A percentile compares a stretch with the other conserved stretches of the same genome.
These are phyloP conservation scores for Geotrichum histeridarum DNA, from an alignment of 1,139 yeast species.

Conservation along the genomic window DNA sequence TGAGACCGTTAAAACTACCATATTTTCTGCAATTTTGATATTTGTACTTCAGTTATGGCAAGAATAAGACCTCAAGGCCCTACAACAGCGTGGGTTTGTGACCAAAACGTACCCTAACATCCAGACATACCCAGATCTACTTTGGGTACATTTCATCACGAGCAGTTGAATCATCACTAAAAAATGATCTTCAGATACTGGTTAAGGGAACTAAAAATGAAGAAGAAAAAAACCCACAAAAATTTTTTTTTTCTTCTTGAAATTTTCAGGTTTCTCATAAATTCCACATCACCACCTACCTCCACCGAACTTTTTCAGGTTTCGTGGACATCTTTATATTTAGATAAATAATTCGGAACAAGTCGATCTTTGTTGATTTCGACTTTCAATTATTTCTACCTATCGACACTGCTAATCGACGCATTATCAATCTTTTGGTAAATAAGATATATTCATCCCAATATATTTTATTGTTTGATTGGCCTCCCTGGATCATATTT, in stretches of 20 bases:
- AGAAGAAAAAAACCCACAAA: conserved; percentile 2
- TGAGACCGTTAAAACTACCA: too few species aligned
- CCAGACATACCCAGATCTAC: too few species aligned
- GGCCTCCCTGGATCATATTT: conserved; percentile 2
- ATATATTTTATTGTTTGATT: conserved; percentile 4
- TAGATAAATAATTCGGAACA: neutral
- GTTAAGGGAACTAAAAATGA: neutral
- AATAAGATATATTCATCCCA: conserved; percentile 1
- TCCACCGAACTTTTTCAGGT: conserved; percentile 5
- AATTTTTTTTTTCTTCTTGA: conserved; percentile 1
- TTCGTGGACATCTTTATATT: conserved; percentile 5
- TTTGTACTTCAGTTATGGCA: too few species aligned
- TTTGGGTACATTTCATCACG: too few species aligned
- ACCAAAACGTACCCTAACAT: too few species aligned
- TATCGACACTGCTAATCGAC: neutral
- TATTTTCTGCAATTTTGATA: too few species aligned
- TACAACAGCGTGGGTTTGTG: too few species aligned
- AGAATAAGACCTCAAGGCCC: too few species aligned
- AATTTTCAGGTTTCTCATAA: conserved; percentile 5
- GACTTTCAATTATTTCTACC: neutral
- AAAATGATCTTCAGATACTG: conserved; percentile 1
- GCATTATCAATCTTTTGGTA: neutral
- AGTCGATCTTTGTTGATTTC: conserved; percentile 3
- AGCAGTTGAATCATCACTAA: neutral
- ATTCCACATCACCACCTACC: conserved; percentile 1